phyloP scores from a whole-genome alignment of 306 rosid genomes.

The Prinsepia uniflora region DNA sequence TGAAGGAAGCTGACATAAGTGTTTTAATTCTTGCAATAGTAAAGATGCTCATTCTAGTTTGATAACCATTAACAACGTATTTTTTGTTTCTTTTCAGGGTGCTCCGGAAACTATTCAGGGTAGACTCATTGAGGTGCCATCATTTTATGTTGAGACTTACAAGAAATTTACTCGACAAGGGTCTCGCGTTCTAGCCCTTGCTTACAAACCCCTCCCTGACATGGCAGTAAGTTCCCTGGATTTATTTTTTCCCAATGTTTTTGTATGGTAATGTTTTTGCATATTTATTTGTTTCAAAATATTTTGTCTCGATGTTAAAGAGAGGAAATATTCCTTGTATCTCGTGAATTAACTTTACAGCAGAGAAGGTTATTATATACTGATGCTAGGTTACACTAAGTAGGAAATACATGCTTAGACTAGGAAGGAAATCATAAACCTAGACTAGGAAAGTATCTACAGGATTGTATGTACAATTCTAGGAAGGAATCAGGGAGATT shows the following conservation, averaged over 20 bases:
- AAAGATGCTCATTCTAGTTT: neutral
- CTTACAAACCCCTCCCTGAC: constrained; percentile 83
- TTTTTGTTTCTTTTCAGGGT: constrained; percentile 55
- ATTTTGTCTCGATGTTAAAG: too few relatives aligned
- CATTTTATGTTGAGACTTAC: constrained; percentile 78
- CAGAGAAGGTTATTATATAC: too few relatives aligned
- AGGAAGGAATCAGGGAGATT: too few relatives aligned
- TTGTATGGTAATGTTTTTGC: neutral
- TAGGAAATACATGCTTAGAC: too few relatives aligned
- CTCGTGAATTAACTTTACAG: too few relatives aligned
- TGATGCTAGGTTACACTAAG: too few relatives aligned
- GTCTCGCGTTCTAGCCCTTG: constrained; percentile 97
- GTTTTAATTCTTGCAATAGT: neutral
- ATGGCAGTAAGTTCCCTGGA: constrained; percentile 73
- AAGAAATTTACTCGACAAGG: constrained; percentile 93
- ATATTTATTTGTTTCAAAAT: too few relatives aligned
- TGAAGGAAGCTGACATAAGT: too few relatives aligned
- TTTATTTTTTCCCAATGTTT: neutral
- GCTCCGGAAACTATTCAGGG: constrained; percentile 97
- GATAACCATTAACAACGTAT: neutral
- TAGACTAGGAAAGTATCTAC: too few relatives aligned
- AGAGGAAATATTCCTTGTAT: too few relatives aligned
- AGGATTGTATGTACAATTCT: too few relatives aligned
- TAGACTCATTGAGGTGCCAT: constrained; percentile 73
- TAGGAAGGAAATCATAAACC: too few relatives aligned